Conservation (phyloP, 2,329 filamentous ascomycete species). For the Phaeophleospora eucalypticola region DNA sequence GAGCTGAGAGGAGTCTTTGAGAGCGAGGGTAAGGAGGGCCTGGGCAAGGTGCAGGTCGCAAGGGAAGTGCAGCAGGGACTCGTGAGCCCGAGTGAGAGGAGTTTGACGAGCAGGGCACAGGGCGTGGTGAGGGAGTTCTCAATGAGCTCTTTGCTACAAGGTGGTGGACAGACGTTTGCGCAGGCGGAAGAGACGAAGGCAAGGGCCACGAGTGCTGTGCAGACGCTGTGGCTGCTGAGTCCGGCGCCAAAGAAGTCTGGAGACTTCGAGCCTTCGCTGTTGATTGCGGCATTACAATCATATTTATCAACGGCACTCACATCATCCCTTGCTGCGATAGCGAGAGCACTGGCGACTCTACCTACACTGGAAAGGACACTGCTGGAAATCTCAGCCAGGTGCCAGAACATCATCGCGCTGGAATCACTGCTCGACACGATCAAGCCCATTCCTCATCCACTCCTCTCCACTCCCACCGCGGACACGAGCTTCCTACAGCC, state of each 20-base stretch:
- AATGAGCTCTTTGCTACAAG: constrained; percentile 54
- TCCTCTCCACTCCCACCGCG: constrained; percentile 42
- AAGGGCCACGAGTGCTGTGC: constrained; percentile 67
- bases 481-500: constrained; percentile 61
- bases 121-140: constrained; percentile 81
- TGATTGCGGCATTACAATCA: constrained; percentile 72
- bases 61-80: constrained; percentile 66
- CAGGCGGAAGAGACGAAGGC: constrained; percentile 71
- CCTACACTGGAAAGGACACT: constrained; percentile 78
- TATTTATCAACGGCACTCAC: constrained; percentile 80
- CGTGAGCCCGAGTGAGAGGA: constrained; percentile 67
- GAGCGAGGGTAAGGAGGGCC: constrained; percentile 47
- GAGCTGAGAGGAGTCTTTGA: constrained; percentile 46
- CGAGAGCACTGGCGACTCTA: constrained; percentile 72
- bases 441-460: constrained; percentile 65
- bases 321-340: constrained; percentile 69
- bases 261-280: constrained; percentile 61
- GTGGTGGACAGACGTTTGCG: constrained; percentile 44
- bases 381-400: constrained; percentile 74
- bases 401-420: constrained; percentile 86
- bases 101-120: constrained; percentile 68
- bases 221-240: constrained; percentile 77
- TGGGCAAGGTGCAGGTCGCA: constrained; percentile 71
- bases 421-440: constrained; percentile 70
- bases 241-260: constrained; percentile 47